Evolutionary conservation across 2,329 filamentous ascomycete species (phyloP), one percentile per base, ranked within the genome.

Genomic region (Cephalotrichum gorgonifer): DNA sequence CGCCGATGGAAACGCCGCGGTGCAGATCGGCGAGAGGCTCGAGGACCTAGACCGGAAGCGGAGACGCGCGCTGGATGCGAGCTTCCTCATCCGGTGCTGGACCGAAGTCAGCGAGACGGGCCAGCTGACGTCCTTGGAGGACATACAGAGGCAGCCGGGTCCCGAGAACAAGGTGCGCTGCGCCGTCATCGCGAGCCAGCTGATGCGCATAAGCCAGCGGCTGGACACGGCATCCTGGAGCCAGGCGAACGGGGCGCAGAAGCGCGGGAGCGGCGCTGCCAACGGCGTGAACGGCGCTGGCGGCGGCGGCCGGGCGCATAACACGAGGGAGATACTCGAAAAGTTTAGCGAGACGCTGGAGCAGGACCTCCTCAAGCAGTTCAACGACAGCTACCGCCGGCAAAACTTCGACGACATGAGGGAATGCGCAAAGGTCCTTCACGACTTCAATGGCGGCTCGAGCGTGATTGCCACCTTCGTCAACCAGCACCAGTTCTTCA

Each of bases 401-500:
- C 89, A 95, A 59, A 95, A 97, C 66, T 96, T 95, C 60, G 88
- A 96, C 56, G 90, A 94, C 59, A 98, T 98, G 94, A 85, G 88
- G 69, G 93, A 97, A 63, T 98, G 93, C 63, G 88, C 94, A 49
- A 87, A 87, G 59, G 93, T 96, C 39, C 73, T 98, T 53, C 79
- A 93, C 62, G 93, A 97, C 66, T 98, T 98, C 74, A 95, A 91
- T 64, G 89, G 93, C 47, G 93, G 93, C 47, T 83, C 88, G 50
- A 97, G 90, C 62, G 93, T 97, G 52, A 95, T 96, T 65, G 91
- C 88, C 14, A 76, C 91, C 11, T 98, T 97, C 64, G 91, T 98
- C 61, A 98, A 98, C 62, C 93, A 98, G 64, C 94, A 98, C 67
- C 89, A 95, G 60, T 98, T 98, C 75, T 98, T 98, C 69, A 96